Conservation (phyloP, 148 eudicot species). For the Rhododendron vialii region DNA sequence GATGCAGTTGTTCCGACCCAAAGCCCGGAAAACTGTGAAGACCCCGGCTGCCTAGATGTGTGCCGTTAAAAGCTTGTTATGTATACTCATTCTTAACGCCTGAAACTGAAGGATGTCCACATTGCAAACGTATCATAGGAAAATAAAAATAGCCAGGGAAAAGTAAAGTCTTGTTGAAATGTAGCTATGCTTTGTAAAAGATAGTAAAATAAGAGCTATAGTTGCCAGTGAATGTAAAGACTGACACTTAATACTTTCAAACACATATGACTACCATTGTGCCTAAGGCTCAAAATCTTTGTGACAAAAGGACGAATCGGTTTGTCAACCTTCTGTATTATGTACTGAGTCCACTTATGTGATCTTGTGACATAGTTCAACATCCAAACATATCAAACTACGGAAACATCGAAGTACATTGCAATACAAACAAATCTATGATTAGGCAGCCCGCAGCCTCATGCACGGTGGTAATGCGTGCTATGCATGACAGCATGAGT, state of each 20-base stretch:
- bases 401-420: background rate
- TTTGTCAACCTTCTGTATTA: constrained; percentile 1
- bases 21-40: background rate
- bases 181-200: background rate
- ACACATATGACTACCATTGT: background rate
- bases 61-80: background rate
- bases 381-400: background rate
- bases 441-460: background rate
- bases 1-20: background rate
- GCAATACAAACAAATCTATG: background rate
- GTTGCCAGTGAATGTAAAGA: background rate
- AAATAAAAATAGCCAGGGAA: background rate
- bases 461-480: background rate
- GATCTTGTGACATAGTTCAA: background rate
- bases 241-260: background rate
- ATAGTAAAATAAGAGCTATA: background rate
- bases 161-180: background rate
- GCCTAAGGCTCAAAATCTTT: background rate
- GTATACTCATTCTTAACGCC: background rate
- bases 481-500: background rate
- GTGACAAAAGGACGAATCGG: background rate
- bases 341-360: background rate
- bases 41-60: background rate
- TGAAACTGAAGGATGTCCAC: background rate
- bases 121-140: background rate